Evolutionary conservation across 2,329 filamentous ascomycete genomes (phyloP), one percentile per base, ranked within the genome.

Genomic region (Venturia asperata): DNA sequence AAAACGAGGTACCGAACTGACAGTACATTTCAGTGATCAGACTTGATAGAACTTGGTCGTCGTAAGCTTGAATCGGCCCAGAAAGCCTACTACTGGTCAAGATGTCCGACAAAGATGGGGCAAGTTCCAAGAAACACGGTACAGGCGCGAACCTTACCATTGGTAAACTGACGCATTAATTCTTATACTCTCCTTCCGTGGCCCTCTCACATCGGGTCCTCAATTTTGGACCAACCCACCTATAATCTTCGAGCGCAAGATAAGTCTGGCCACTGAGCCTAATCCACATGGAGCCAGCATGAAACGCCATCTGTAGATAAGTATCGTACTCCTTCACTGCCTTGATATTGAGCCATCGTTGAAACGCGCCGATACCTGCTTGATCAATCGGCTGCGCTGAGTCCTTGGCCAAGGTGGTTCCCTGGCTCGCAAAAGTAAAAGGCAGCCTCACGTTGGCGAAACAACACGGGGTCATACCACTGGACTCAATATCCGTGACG

Each of bases 251-350:
- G 68, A 87, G 73, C 30, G 90, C 90, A 21, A 97, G 77, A 73
- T 94, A 97, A 0, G 94, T 83, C 79, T 96, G 92, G 17, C 85
- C 90, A 72, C 89, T 92, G 61, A 96, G 71, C 62, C 93, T 79
- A 0, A 82, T 80, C 89, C 89, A 96, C 73, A 87, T 83, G 64
- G 80, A 80, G 0, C 82, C 82, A 0, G 77, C 80, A 68, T 92
- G 85, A 9, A 81, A 75, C 65, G 85, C 85, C 2, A 89, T 72
- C 0, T 87, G 81, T 62, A 94, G 76, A 71, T 90, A 93, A 0
- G 91, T 94, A 65, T 87, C 81, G 82, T 87, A 93, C 30, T 83
- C 75, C 19, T 80, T 77, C 0, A 83, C 79, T 7, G 73, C 70
- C 0, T 70, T 69, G 9, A 70, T 73, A 69, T 67, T 77, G 73